phyloP scores from a whole-genome alignment of 1,284 basidiomycete species.

The Taiwanofungus camphoratus region DNA sequence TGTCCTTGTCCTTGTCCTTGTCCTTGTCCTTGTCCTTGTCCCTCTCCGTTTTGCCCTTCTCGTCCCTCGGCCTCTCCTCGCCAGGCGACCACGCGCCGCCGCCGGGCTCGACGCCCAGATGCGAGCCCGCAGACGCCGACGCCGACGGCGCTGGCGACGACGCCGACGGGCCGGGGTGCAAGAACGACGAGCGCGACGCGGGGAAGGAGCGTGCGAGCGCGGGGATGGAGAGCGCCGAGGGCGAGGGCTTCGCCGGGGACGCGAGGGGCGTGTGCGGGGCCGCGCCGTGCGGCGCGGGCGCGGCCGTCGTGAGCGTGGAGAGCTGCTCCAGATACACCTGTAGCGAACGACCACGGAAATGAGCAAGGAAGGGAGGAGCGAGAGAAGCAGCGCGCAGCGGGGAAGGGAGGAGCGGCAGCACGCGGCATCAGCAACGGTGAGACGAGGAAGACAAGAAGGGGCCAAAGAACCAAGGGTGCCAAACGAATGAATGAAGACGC shows the following conservation, averaged over 20 bases:
- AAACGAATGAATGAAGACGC: constrained; percentile 20
- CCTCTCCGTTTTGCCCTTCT: constrained; percentile 13
- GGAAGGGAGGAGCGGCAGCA: not conserved
- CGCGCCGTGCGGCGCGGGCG: constrained; percentile 9
- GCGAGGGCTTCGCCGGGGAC: constrained; percentile 14
- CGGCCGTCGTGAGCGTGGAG: constrained; percentile 18
- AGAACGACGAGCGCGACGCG: constrained; percentile 18
- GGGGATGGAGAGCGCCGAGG: constrained; percentile 23
- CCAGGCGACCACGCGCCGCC: constrained; percentile 6
- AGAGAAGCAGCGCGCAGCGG: not conserved
- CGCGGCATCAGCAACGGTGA: constrained; percentile 1
- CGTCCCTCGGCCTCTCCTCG: constrained; percentile 8
- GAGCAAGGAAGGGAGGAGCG: not conserved
- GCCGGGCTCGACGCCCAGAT: constrained; percentile 7
- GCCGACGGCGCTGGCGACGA: constrained; percentile 13
- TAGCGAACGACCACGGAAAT: not conserved
- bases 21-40: constrained; percentile 5
- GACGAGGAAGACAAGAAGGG: not conserved
- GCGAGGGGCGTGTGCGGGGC: constrained; percentile 9
- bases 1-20: constrained; percentile 3
- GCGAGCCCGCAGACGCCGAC: constrained; percentile 9
- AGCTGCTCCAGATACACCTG: constrained; percentile 33
- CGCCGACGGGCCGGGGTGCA: constrained; percentile 12
- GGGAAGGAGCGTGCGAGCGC: constrained; percentile 19
- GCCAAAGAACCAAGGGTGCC: not conserved